Percentiles rank a stretch among this genome's conserved stretches.
Evolutionary conservation across 495 filamentous ascomycete genomes (phyloP).

Genomic region (Hypoxylon lenormandii): DNA sequence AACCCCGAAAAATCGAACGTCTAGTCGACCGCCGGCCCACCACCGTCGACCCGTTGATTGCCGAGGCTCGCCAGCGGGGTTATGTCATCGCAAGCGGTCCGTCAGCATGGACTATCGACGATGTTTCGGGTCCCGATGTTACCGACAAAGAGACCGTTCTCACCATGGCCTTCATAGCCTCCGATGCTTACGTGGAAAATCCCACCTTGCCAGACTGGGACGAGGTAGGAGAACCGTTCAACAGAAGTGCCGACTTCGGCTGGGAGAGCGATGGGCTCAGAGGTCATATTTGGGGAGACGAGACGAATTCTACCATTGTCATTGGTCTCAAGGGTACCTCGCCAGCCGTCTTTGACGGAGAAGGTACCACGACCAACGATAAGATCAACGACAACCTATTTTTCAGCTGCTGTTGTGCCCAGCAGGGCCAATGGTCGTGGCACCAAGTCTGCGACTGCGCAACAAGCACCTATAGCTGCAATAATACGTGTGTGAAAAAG

Average conservation of each 20-base stretch:
- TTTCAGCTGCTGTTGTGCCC: constrained; percentile 96
- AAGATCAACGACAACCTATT: constrained; percentile 97
- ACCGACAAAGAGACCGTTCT: constrained; percentile 87
- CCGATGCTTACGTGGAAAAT: constrained; percentile 84
- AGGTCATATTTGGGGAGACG: constrained; percentile 90
- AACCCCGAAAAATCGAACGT: constrained; percentile 75
- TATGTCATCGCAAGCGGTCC: constrained; percentile 69
- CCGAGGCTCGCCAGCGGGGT: constrained; percentile 72
- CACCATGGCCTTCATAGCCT: constrained; percentile 84
- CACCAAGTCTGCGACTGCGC: constrained; percentile 92
- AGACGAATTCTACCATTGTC: constrained; percentile 85
- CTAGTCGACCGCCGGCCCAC: constrained; percentile 80
- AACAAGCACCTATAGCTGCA: constrained; percentile 84
- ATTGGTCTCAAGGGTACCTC: constrained; percentile 94
- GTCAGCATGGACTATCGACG: constrained; percentile 85
- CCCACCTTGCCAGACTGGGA: constrained; percentile 82
- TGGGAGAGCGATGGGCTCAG: constrained; percentile 90
- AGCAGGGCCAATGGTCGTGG: constrained; percentile 88
- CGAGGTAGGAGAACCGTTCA: constrained; percentile 80
- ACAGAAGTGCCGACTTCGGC: constrained; percentile 84
- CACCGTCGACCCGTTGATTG: constrained; percentile 80
- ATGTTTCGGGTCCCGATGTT: constrained; percentile 80
- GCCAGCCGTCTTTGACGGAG: constrained; percentile 90
- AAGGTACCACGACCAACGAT: constrained; percentile 94
- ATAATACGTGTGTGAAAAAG: constrained; percentile 84